Evolutionary conservation across 768 basidiomycete genomes (phyloP), one percentile per base, ranked within the genome.

Genomic region (Candolleomyces aberdarensis): DNA sequence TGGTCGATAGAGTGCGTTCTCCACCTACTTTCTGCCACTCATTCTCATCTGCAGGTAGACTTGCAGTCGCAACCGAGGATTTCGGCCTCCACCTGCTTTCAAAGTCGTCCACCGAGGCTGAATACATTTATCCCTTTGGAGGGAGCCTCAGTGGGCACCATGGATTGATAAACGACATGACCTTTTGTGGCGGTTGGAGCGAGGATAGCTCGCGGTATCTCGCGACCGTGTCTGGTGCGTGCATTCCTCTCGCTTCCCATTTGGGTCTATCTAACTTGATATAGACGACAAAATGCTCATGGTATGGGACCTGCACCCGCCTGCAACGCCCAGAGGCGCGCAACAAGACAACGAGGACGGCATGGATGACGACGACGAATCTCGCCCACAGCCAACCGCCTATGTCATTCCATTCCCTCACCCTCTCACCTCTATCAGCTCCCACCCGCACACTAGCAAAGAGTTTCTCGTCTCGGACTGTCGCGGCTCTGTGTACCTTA

Each of bases 251-350:
- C 13, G 26, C 56, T 26, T 59, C 64, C 49, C 63, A 46, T 59
- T 56, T 60, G 63, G 36, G 59, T 60, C 32, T 26, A 29, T 43
- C 14, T 54, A 7, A 22, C 36, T 36, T 36, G 36, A 7, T 36
- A 57, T 63, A 91, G 91, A 92, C 65, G 92, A 93, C 74, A 89
- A 85, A 69, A 88, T 89, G 82, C 81, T 92, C 43, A 88, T 92
- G 85, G 85, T 93, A 7, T 93, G 92, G 92, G 91, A 93, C 72
- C 80, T 94, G n/a, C 76, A 82, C 66, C 91, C 91, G 69, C 76
- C 40, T 58, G 80, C 50, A 73, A 82, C 57, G 75, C 81, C 47
- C 70, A 77, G 40, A 74, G 60, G 66, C 78, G 48, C 26, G 26
- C 26, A 3, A 26, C 26, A 26, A 26, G 26, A 72, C 71, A n/a